phyloP scores from a whole-genome alignment of 176 grass and related monocot species.

The Rhipidocladum racemiflorum region DNA sequence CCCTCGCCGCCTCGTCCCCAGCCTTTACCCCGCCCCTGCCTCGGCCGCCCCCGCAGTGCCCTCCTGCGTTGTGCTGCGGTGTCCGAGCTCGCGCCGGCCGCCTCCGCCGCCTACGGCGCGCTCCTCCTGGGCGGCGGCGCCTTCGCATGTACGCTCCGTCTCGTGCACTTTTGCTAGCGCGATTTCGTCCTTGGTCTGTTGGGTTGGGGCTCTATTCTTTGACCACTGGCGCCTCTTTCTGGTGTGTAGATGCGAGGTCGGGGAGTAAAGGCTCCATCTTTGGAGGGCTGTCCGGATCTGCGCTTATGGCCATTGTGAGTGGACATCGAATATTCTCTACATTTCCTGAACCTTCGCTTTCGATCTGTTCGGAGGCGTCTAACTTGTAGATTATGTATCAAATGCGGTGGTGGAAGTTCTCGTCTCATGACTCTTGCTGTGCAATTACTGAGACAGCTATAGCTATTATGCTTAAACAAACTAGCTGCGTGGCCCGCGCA shows the following conservation, averaged over 20 bases:
- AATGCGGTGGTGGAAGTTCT: not conserved
- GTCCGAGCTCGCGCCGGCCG: conserved; percentile 50
- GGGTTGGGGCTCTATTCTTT: conserved; percentile 24
- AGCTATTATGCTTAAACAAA: not conserved
- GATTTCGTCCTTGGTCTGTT: not conserved
- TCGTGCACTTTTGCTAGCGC: not conserved
- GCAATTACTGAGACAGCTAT: too few relatives aligned
- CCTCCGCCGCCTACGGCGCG: conserved; percentile 54
- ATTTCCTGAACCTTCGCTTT: not conserved
- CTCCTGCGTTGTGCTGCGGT: conserved; percentile 46
- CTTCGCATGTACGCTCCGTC: conserved; percentile 59
- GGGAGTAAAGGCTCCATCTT: conserved; percentile 83
- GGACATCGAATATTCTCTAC: conserved; percentile 1
- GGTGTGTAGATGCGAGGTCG: conserved; percentile 64
- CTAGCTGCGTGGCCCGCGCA: too few relatives aligned
- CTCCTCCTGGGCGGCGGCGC: conserved; percentile 72
- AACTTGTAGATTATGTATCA: not conserved
- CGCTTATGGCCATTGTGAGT: conserved; percentile 80
- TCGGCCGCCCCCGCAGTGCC: not conserved
- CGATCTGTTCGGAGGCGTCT: conserved; percentile 11
- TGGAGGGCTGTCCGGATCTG: conserved; percentile 70
- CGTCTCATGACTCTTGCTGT: not conserved
- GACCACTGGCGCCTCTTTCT: conserved; percentile 20
- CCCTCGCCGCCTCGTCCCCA: not conserved
- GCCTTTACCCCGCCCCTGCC: not conserved